Percentiles rank a stretch among this genome's conserved stretches.
These are phyloP conservation scores for Mycena olivaceomarginata DNA, from an alignment of 768 basidiomycete genomes.

Conservation along the genomic window DNA sequence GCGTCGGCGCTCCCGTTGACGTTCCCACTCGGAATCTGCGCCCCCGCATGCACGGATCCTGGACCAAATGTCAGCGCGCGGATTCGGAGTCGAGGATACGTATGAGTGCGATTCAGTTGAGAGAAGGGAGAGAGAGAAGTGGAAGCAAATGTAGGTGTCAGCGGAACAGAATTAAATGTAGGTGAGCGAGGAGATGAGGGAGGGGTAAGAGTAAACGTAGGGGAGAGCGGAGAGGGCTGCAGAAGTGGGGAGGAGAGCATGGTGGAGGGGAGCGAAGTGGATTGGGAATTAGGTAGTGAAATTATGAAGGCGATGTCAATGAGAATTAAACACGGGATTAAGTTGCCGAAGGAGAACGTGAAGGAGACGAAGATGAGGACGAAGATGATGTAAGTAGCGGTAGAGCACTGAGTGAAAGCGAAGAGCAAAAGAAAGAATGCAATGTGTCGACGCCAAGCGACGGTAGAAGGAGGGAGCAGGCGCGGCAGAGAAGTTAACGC, in stretches of 20 bases:
- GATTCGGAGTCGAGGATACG: neutral
- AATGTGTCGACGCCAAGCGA: constrained; percentile 5
- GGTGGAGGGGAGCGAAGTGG: neutral
- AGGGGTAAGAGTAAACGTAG: neutral
- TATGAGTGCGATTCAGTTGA: neutral
- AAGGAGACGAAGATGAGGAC: too few relatives aligned
- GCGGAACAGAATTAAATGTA: neutral
- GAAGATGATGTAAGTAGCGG: neutral
- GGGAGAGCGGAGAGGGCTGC: neutral
- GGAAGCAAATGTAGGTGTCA: neutral
- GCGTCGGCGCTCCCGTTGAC: neutral
- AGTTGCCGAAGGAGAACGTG: neutral
- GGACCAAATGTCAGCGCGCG: constrained; percentile 18
- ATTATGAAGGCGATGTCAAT: neutral
- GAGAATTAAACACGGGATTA: neutral
- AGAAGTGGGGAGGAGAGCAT: neutral
- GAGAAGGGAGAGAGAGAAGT: too few relatives aligned
- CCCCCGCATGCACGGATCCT: neutral
- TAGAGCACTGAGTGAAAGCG: neutral
- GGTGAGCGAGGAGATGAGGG: neutral
- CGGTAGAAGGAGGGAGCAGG: neutral
- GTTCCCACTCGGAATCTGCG: neutral
- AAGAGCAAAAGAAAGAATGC: too few relatives aligned
- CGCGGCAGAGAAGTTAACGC: neutral
- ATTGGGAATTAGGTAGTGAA: neutral